These are phyloP conservation scores for Papiliotrema nemorosa DNA, from an alignment of 1,284 basidiomycete genomes.

Conservation along the genomic window DNA sequence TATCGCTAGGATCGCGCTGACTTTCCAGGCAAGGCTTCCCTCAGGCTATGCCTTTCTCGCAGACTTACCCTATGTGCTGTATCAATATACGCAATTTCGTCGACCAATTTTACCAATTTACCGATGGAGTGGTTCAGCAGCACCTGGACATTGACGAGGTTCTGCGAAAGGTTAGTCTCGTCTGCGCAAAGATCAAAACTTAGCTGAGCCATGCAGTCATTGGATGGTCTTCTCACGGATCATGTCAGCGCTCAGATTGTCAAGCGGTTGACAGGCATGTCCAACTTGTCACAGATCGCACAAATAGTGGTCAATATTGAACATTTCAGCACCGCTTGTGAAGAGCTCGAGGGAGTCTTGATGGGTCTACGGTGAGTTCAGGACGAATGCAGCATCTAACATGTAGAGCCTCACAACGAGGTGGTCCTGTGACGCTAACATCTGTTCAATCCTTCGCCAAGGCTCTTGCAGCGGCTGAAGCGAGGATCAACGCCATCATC, in stretches of 20 bases:
- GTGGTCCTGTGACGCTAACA: constrained; percentile 60
- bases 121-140: constrained; percentile 88
- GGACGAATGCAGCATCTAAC: neutral
- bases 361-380: constrained; percentile 62
- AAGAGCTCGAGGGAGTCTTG: constrained; percentile 81
- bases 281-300: constrained; percentile 84
- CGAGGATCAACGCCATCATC: constrained; percentile 78
- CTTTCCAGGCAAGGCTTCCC: constrained; percentile 63
- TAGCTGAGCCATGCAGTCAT: constrained; percentile 57
- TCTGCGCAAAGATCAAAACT: neutral
- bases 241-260: constrained; percentile 77
- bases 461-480: constrained; percentile 67
- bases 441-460: constrained; percentile 57
- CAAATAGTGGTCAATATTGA: constrained; percentile 93
- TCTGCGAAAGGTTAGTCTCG: constrained; percentile 66
- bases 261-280: constrained; percentile 65
- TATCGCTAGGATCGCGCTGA: constrained; percentile 8
- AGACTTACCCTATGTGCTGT: constrained; percentile 91
- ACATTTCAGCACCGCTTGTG: constrained; percentile 82
- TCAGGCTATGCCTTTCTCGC: constrained; percentile 84
- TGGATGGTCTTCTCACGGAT: constrained; percentile 78
- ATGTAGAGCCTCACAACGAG: constrained; percentile 70
- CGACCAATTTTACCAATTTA: constrained; percentile 94
- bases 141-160: constrained; percentile 90
- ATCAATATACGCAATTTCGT: constrained; percentile 93